Evolutionary conservation across 306 rosid genomes (phyloP).

Genomic region (Rosa lucieae): DNA sequence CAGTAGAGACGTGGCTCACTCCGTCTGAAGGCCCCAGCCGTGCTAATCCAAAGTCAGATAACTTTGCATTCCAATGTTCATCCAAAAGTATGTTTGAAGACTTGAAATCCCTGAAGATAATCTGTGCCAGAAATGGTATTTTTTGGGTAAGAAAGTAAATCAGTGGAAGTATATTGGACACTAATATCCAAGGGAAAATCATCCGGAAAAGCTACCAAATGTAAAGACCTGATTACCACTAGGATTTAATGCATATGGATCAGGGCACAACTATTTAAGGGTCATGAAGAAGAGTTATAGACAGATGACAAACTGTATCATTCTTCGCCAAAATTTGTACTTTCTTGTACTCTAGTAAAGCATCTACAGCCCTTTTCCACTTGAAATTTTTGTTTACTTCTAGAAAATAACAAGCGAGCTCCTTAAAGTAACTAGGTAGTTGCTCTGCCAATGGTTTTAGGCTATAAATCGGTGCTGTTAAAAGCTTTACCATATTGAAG

Average conservation of each 20-base stretch:
- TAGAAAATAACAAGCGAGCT: background rate
- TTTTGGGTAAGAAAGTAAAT: background rate
- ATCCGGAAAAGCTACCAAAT: background rate
- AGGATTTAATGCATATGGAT: background rate
- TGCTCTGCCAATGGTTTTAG: background rate
- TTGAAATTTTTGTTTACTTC: background rate
- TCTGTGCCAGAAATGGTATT: conserved; percentile 28
- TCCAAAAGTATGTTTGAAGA: conserved; percentile 61
- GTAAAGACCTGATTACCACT: background rate
- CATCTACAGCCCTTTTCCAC: background rate
- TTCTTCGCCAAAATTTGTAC: background rate
- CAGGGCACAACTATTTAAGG: background rate
- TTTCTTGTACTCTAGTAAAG: background rate
- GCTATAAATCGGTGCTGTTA: background rate
- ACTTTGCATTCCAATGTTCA: conserved; percentile 55
- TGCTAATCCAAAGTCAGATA: conserved; percentile 61
- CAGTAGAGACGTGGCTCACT: conserved; percentile 52
- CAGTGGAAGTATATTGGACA: background rate
- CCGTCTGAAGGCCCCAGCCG: conserved; percentile 62
- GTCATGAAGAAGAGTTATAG: background rate
- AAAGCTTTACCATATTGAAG: background rate
- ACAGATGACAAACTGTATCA: background rate
- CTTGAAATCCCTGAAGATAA: conserved; percentile 64
- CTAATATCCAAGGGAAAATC: background rate
- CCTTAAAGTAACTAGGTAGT: background rate